phyloP scores from a whole-genome alignment of 192 early-diverging fungal species.

The Entomortierella beljakovae region DNA sequence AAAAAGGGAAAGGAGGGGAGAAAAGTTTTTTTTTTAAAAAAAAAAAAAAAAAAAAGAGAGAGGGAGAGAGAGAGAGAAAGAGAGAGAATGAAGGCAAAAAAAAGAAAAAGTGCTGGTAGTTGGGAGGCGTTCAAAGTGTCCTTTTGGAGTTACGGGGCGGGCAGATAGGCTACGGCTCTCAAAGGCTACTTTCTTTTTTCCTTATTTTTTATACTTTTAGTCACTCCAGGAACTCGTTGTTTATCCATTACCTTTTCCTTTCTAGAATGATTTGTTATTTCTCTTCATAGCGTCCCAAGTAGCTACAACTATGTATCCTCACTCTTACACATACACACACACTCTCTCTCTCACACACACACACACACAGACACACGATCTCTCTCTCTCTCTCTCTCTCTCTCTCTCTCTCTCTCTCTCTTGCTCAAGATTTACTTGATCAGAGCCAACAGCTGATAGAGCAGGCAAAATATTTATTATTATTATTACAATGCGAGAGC shows the following conservation, averaged over 20 bases:
- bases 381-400: not conserved
- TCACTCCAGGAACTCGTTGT: not conserved
- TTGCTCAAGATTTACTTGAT: not conserved
- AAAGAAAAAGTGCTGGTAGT: not conserved
- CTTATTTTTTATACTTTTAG: not conserved
- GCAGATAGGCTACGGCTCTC: not conserved
- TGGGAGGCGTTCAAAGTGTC: not conserved
- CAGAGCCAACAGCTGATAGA: not conserved
- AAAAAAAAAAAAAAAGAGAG: not conserved
- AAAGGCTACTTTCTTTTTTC: not conserved
- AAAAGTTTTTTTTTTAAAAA: too few species aligned
- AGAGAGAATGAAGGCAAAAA: not conserved
- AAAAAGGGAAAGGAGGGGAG: not conserved
- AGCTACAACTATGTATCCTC: not conserved
- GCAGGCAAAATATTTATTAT: not conserved
- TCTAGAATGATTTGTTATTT: too few species aligned
- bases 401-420: not conserved
- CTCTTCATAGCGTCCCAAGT: too few species aligned
- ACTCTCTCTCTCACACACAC: constrained; percentile 3
- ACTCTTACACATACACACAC: too few species aligned
- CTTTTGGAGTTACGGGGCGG: constrained; percentile 19
- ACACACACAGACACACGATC: not conserved
- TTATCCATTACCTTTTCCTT: too few species aligned
- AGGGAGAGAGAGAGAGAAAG: not conserved
- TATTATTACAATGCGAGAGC: not conserved